Evolutionary conservation across 2,329 filamentous ascomycete genomes (phyloP), one percentile per base, ranked within the genome.

Genomic region (Eutypella sp.): DNA sequence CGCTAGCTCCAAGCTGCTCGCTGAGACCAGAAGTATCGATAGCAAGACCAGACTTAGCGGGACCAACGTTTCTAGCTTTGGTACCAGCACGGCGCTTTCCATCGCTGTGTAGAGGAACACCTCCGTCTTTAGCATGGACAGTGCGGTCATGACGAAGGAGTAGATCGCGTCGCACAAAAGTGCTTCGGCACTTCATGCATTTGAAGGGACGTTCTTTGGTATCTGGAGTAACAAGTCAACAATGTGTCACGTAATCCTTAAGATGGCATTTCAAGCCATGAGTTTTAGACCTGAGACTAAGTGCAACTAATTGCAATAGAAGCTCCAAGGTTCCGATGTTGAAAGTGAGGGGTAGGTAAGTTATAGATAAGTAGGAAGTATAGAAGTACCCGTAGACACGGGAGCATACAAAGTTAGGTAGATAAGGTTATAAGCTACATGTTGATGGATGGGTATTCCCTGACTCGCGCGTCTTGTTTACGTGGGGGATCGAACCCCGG

Each of bases 181-280:
- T 99, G 76, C 91, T 96, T 64, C 91, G 82, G 71, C 93, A 99
- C 74, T 99, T 99, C 75, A 89, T 79, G 72, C 93, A 99, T 69
- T 97, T 97, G 79, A 99, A 99, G 31, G 93, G 93, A 53, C 93
- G 85, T 71, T 97, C 93, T 73, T 99, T 99, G 54, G 93, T 99
- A 70, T 97, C 92, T 97, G 13, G 11, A 69, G 50, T 47, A 42
- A 47, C 44, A 41, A 41, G 29, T 24, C 44, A 25, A 27, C 16
- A 27, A 23, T n/a, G n/a, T n/a, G n/a, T n/a, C n/a, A n/a, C n/a
- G n/a, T n/a, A n/a, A n/a, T n/a, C n/a, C n/a, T n/a, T n/a, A n/a
- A n/a, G n/a, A n/a, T n/a, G n/a, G n/a, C n/a, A n/a, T n/a, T n/a
- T n/a, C n/a, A n/a, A n/a, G n/a, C n/a, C n/a, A n/a, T n/a, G n/a